Evolutionary conservation across 2,329 filamentous ascomycete genomes (phyloP).

Genomic region (Venturia pyrina): DNA sequence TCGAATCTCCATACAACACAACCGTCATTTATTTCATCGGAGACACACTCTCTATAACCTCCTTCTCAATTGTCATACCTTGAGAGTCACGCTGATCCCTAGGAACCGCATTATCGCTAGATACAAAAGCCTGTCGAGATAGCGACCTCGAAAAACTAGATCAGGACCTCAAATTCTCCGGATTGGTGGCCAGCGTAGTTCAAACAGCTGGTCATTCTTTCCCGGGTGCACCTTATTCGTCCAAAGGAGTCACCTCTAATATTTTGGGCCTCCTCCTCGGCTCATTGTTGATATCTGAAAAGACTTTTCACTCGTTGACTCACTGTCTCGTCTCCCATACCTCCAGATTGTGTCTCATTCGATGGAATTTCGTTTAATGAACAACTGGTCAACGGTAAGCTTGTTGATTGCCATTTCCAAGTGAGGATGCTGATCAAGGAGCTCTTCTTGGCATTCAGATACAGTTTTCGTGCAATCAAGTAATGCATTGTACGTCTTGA

Average conservation of each 20-base stretch:
- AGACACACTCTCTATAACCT: neutral
- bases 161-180: too few species aligned
- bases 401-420: neutral
- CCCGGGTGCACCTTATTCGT: too few species aligned
- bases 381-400: neutral
- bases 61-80: neutral
- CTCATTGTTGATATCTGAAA: too few species aligned
- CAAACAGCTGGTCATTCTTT: too few species aligned
- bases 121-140: neutral
- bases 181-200: too few species aligned
- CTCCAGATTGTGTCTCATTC: neutral
- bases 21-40: neutral
- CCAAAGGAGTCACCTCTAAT: too few species aligned
- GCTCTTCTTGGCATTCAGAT: neutral
- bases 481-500: neutral
- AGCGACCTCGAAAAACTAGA: too few species aligned
- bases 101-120: neutral
- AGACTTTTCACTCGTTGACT: too few species aligned
- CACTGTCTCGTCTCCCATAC: too few species aligned
- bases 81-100: neutral
- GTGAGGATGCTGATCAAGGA: neutral
- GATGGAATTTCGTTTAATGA: too few species aligned
- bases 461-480: neutral
- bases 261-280: too few species aligned
- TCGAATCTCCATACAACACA: too few species aligned